Evolutionary conservation across 768 basidiomycete species (phyloP).

Genomic region (Agaricus sinodeliciosus): DNA sequence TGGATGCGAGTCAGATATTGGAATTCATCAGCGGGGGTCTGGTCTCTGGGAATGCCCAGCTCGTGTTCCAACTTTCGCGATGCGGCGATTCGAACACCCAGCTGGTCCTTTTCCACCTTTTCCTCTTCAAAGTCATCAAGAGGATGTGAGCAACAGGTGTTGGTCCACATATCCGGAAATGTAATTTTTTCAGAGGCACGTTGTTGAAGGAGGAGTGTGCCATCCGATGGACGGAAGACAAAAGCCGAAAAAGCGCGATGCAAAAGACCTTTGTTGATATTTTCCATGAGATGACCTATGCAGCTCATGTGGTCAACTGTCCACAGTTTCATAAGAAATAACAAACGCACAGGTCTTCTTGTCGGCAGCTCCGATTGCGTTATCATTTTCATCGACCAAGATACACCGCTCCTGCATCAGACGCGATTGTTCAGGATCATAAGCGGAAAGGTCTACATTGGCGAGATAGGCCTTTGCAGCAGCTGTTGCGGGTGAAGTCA

Average conservation of each 20-base stretch:
- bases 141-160: slow-evolving; percentile 98
- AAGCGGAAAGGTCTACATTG: slow-evolving; percentile 70
- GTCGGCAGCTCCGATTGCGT: slow-evolving; percentile 77
- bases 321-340: background rate
- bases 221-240: slow-evolving; percentile 91
- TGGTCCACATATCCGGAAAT: slow-evolving; percentile 99
- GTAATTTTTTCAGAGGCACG: slow-evolving; percentile 98
- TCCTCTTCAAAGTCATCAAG: slow-evolving; percentile 86
- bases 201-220: slow-evolving; percentile 89
- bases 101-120: slow-evolving; percentile 68
- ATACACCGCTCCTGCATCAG: slow-evolving; percentile 97
- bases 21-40: slow-evolving; percentile 80
- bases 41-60: slow-evolving; percentile 77
- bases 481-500: slow-evolving; percentile 55
- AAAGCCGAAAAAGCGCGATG: slow-evolving; percentile 99
- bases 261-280: slow-evolving; percentile 88
- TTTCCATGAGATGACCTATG: slow-evolving; percentile 94
- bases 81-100: slow-evolving; percentile 86
- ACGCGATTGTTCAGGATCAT: slow-evolving; percentile 89
- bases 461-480: slow-evolving; percentile 63
- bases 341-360: slow-evolving; percentile 87
- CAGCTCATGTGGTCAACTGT: background rate
- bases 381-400: slow-evolving; percentile 84
- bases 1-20: slow-evolving; percentile 96
- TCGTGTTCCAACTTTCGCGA: slow-evolving; percentile 95